A percentile compares a stretch with the other conserved stretches of the same genome.
Conservation (phyloP, 1,284 basidiomycete genomes). For the Ganoderma resinaceum region DNA sequence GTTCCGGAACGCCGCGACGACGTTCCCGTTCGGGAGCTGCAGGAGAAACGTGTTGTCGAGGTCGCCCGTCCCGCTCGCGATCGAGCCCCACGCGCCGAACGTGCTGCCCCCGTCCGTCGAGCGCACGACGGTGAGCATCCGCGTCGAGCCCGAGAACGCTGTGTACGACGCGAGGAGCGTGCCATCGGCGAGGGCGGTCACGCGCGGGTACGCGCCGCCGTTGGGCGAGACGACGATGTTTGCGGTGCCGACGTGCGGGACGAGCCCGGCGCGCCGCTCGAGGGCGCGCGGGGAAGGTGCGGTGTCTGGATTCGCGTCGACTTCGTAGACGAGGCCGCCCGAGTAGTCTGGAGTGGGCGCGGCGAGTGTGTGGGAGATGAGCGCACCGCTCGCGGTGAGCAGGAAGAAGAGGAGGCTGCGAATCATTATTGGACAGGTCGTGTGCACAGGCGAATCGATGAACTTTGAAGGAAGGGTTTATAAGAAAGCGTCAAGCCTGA, state of each 20-base stretch:
- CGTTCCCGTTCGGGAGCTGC: conserved; percentile 17
- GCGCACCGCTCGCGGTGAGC: neutral
- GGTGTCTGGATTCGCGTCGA: neutral
- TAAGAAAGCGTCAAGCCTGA: neutral
- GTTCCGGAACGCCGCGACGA: conserved; percentile 20
- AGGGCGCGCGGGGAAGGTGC: conserved; percentile 48
- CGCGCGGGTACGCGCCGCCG: conserved; percentile 19
- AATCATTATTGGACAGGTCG: neutral
- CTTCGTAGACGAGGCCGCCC: neutral
- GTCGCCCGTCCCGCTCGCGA: conserved; percentile 14
- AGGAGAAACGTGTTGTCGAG: conserved; percentile 19
- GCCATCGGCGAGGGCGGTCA: conserved; percentile 12
- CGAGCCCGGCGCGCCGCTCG: conserved; percentile 73
- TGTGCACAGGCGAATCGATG: neutral
- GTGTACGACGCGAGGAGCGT: conserved; percentile 11
- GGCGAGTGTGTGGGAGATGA: neutral
- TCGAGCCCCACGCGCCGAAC: conserved; percentile 10
- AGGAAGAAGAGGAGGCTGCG: conserved; percentile 10
- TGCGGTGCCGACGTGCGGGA: conserved; percentile 68
- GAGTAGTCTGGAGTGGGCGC: neutral
- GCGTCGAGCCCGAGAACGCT: neutral
- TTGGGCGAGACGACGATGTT: conserved; percentile 14
- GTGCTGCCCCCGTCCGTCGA: conserved; percentile 18
- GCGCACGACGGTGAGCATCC: conserved; percentile 3
- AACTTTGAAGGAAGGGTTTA: neutral